Evolutionary conservation across 148 eudicot species (phyloP).

Genomic region (Agrostemma githago): DNA sequence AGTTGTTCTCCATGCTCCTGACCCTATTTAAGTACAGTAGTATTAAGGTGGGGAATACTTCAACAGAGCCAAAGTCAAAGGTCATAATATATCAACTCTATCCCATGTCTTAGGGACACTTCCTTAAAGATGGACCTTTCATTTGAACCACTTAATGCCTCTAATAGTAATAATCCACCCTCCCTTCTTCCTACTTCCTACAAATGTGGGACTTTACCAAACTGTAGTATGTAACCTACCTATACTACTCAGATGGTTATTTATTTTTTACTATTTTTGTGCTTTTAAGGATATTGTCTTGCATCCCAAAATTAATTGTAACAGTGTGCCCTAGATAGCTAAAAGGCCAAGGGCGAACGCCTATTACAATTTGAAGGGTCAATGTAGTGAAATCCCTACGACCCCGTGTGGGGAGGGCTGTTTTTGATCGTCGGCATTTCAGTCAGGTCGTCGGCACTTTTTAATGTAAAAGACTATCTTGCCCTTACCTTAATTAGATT

Average conservation of each 20-base stretch:
- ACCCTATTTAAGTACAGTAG: not conserved
- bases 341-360: too few species aligned
- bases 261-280: not conserved
- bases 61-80: not conserved
- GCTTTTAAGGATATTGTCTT: not conserved
- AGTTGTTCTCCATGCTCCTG: not conserved
- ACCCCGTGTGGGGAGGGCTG: too few species aligned
- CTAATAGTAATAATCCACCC: not conserved
- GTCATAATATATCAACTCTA: not conserved
- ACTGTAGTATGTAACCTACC: not conserved
- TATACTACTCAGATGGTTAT: not conserved
- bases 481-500: too few species aligned
- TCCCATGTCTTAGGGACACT: not conserved
- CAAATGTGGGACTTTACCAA: not conserved
- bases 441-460: too few species aligned
- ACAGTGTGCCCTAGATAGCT: not conserved
- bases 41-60: not conserved
- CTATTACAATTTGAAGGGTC: not conserved
- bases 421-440: too few species aligned
- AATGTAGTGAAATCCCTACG: too few species aligned
- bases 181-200: not conserved
- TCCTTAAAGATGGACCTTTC: not conserved
- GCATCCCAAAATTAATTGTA: not conserved
- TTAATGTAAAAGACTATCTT: too few species aligned
- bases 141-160: too few species aligned